A percentile compares a stretch with the other conserved stretches of the same genome.
Evolutionary conservation across 805 yeast species (phyloP).

Genomic region (Osmozyma mogii): DNA sequence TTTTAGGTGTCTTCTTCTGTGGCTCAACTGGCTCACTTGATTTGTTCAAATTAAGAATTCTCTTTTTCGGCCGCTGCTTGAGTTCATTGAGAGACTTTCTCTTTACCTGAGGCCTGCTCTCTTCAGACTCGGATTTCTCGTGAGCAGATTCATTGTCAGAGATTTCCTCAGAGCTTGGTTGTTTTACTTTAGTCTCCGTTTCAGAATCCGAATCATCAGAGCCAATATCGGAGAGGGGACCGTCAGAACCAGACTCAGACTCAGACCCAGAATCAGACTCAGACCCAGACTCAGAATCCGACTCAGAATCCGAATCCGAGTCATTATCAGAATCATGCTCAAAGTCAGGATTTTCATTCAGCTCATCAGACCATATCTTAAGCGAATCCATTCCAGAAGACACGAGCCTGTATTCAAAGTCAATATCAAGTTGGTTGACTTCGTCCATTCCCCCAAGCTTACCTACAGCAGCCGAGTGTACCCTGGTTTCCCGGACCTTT

Average conservation of each 20-base stretch:
- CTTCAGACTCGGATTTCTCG: no score
- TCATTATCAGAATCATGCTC: slow-evolving; percentile 5
- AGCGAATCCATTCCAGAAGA: slow-evolving; percentile 80
- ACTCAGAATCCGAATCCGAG: not conserved
- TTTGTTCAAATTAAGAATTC: no score
- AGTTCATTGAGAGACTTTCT: no score
- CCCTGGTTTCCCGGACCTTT: slow-evolving; percentile 53
- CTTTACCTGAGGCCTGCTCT: no score
- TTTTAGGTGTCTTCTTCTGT: slow-evolving; percentile 26
- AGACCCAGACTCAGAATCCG: not conserved
- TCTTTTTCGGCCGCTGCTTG: no score
- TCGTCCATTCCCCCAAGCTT: slow-evolving; percentile 51
- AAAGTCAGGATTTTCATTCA: slow-evolving; percentile 4
- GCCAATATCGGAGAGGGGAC: no score
- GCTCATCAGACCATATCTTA: slow-evolving; percentile 56
- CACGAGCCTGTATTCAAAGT: slow-evolving; percentile 68
- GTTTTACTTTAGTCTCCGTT: slow-evolving; percentile 8
- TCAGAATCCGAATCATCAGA: slow-evolving; percentile 9
- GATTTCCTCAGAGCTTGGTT: slow-evolving; percentile 12
- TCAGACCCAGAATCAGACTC: no score
- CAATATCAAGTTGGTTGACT: slow-evolving; percentile 69
- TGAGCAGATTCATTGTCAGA: no score
- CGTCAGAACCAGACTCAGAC: no score
- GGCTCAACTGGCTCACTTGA: no score
- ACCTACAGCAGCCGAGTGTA: slow-evolving; percentile 44